Conservation (phyloP, 2,329 filamentous ascomycete genomes). For the Cladosporium cucumerinum region DNA sequence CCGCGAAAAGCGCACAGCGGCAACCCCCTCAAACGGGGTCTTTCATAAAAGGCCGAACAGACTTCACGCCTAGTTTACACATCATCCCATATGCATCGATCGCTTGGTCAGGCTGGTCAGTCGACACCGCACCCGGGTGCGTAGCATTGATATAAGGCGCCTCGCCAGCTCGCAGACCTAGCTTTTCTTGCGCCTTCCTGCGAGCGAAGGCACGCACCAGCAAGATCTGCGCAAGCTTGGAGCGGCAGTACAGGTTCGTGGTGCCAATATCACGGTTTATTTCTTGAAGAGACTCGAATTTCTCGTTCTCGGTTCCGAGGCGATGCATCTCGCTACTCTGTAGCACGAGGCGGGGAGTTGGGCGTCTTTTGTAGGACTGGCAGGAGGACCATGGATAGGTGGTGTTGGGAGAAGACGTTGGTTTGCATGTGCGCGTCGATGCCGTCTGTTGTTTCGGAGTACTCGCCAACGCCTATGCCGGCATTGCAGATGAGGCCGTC, state of each 20-base stretch:
- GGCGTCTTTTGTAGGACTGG: constrained; percentile 45
- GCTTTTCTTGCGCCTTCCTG: constrained; percentile 38
- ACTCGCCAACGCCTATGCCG: constrained; percentile 49
- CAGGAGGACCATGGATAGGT: constrained; percentile 47
- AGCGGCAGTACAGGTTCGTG: constrained; percentile 48
- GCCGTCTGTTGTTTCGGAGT: constrained; percentile 49
- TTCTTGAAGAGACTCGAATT: constrained; percentile 46
- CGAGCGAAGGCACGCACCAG: constrained; percentile 44
- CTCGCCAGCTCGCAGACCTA: constrained; percentile 31
- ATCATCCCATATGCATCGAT: constrained; percentile 49
- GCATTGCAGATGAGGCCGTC: constrained; percentile 51
- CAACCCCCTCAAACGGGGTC: constrained; percentile 49
- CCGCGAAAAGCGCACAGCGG: constrained; percentile 47
- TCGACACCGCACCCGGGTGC: constrained; percentile 49
- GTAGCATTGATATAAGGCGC: constrained; percentile 48
- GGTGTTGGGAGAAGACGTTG: constrained; percentile 51
- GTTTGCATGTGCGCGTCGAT: constrained; percentile 52
- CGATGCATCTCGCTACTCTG: constrained; percentile 52
- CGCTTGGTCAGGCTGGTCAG: constrained; percentile 49
- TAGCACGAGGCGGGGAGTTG: constrained; percentile 46
- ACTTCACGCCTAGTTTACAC: constrained; percentile 45
- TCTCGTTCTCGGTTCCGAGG: constrained; percentile 35
- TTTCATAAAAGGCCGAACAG: constrained; percentile 48
- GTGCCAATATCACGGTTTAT: constrained; percentile 51
- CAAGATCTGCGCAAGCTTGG: constrained; percentile 50